These are phyloP conservation scores for Tetraselmis striata DNA, from an alignment of 139 green algal species.

Conservation along the genomic window DNA sequence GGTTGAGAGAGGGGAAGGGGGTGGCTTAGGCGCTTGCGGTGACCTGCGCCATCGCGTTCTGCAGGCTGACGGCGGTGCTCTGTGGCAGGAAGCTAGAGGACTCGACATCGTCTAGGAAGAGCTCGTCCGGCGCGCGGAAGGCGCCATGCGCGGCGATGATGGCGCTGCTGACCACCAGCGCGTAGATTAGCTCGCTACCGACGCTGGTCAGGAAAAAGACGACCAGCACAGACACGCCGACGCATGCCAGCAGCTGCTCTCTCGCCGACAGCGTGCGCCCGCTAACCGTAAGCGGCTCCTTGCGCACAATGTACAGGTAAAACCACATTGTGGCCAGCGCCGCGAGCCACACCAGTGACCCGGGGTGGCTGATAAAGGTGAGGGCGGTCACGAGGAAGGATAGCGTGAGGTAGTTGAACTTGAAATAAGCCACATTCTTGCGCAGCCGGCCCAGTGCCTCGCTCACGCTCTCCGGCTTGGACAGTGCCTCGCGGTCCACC, in stretches of 20 bases:
- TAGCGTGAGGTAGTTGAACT: conserved; percentile 7
- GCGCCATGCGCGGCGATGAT: background rate
- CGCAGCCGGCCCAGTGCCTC: background rate
- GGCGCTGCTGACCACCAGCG: background rate
- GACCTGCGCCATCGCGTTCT: background rate
- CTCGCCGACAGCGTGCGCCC: background rate
- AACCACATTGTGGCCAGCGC: conserved; percentile 2
- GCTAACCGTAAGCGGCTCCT: background rate
- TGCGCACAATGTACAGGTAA: conserved; percentile 1
- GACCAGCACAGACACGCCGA: background rate
- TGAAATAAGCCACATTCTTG: conserved; percentile 11
- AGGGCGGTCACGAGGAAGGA: background rate
- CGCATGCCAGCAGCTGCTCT: background rate
- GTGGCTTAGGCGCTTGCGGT: background rate
- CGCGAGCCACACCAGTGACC: conserved; percentile 4
- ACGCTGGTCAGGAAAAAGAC: conserved; percentile 6
- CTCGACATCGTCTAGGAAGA: conserved; percentile 6
- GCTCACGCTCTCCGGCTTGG: conserved; percentile 3
- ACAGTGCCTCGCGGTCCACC: background rate
- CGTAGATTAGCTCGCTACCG: conserved; percentile 1
- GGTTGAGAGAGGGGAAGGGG: too few relatives aligned
- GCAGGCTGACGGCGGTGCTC: background rate
- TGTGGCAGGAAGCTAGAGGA: background rate
- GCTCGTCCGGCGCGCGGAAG: conserved; percentile 1
- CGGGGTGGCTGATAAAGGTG: conserved; percentile 1